Evolutionary conservation across 139 green algal genomes (phyloP), one percentile per base, ranked within the genome.

Genomic region (Closterium sp.): DNA sequence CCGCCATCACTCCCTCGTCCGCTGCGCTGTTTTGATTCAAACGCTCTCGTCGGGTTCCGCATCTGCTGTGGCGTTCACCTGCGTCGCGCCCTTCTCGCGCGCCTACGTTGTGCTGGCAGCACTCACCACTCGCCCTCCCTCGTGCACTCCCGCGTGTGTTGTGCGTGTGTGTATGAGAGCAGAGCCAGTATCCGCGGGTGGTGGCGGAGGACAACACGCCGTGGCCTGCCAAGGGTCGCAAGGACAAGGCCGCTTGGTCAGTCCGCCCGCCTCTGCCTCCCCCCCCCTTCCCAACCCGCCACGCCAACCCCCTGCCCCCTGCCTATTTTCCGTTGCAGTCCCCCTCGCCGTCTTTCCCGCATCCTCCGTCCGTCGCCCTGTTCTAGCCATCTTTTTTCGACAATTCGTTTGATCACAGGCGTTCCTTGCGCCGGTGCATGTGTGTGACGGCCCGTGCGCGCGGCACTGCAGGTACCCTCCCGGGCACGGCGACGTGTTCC

Each of bases 171-270:
- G 87, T 19, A 28, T 90, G 32, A 70, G 32, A 24, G n/a, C 89
- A 92, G 85, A 93, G 90, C 50, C 28, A 86, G 31, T 93, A 90
- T 45, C 90, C 90, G 19, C 29, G 90, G 9, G 85, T 93, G 31
- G 84, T 93, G 29, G 31, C 27, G 85, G 90, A 93, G 7, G 90
- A 93, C 85, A 88, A 62, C 90, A 90, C 50, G 34, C 90, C 90
- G 21, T 86, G 42, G 90, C 90, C 90, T 29, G 86, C 86, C 90
- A 93, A 93, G 90, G 90, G 90, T 2, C 90, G 29, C n/a, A 93
- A 90, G 29, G 90, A 93, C 50, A 93, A 93, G 85, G 90, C 84
- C 9, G 90, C 84, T 21, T 93, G 90, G 90, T 93, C 21, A 89
- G 34, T 28, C 38, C 38, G 38, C 38, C 38, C 38, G 38, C 38